A percentile compares a stretch with the other conserved stretches of the same genome.
Evolutionary conservation across 805 yeast species (phyloP).

Genomic region (Kodamaea jinghongensis): DNA sequence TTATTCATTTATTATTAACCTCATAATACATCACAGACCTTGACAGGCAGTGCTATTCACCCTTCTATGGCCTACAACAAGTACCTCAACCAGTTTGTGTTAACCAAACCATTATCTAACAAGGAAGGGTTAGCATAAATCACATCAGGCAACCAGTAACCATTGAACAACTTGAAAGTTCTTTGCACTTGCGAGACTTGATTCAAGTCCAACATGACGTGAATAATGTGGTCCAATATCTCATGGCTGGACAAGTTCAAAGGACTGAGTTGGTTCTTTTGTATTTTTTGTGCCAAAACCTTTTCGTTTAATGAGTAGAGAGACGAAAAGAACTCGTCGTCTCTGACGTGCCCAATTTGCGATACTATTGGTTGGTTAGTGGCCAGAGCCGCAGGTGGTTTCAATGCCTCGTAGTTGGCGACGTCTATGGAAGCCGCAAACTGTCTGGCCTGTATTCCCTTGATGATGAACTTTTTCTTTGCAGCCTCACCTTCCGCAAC

Average conservation of each 20-base stretch:
- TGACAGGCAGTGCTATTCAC: no score
- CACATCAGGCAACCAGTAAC: conserved; percentile 39
- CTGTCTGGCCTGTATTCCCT: conserved; percentile 88
- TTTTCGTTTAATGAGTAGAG: conserved; percentile 22
- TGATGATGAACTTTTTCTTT: conserved; percentile 80
- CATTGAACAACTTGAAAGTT: conserved; percentile 36
- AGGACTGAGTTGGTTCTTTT: conserved; percentile 5
- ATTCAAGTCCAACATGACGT: conserved; percentile 21
- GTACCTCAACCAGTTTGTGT: conserved; percentile 37
- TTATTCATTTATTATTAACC: no score
- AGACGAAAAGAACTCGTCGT: conserved; percentile 28
- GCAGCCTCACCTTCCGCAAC: conserved; percentile 40
- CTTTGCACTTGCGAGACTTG: conserved; percentile 24
- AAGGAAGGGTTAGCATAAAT: conserved; percentile 41
- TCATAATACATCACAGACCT: conserved; percentile 30
- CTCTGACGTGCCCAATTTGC: conserved; percentile 38
- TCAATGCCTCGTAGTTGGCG: conserved; percentile 44
- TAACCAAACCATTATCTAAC: conserved; percentile 32
- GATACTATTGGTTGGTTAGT: conserved; percentile 17
- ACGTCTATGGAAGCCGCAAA: conserved; percentile 48
- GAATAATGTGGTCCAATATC: conserved; percentile 30
- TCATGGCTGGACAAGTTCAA: conserved; percentile 31
- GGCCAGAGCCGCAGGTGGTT: conserved; percentile 14
- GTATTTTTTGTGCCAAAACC: conserved; percentile 16
- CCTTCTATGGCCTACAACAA: no score